Conservation (phyloP, 148 eudicot species). For the Camellia granthamiana region DNA sequence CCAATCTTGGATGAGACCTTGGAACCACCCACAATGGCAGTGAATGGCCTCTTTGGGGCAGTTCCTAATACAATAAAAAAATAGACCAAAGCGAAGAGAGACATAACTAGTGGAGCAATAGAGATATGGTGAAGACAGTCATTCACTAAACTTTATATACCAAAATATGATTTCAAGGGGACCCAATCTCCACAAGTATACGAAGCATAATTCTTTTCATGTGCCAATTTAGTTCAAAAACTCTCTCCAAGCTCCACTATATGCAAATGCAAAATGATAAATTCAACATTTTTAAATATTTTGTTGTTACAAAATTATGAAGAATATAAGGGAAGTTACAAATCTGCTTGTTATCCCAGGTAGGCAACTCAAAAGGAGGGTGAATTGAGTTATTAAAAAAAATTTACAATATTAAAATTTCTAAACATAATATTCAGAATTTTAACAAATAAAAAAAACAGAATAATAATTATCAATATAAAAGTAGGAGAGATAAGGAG, state of each 20-base stretch:
- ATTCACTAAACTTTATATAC: not conserved
- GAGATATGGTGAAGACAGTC: not conserved
- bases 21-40: conserved; percentile 91
- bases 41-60: conserved; percentile 91
- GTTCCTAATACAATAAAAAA: conserved; percentile 46
- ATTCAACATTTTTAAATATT: not conserved
- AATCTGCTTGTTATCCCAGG: no score
- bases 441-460: no score
- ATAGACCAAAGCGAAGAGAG: not conserved
- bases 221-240: not conserved
- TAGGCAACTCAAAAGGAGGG: no score
- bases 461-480: no score
- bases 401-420: no score
- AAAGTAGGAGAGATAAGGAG: no score
- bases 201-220: not conserved
- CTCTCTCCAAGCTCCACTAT: not conserved
- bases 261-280: not conserved
- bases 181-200: not conserved
- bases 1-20: conserved; percentile 84
- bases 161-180: not conserved
- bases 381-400: no score
- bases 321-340: not conserved
- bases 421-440: no score
- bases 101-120: not conserved
- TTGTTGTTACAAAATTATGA: not conserved